Percentiles rank a stretch among this genome's conserved stretches.
Conservation (phyloP, 2,329 filamentous ascomycete species). For the Trichoderma gracile region DNA sequence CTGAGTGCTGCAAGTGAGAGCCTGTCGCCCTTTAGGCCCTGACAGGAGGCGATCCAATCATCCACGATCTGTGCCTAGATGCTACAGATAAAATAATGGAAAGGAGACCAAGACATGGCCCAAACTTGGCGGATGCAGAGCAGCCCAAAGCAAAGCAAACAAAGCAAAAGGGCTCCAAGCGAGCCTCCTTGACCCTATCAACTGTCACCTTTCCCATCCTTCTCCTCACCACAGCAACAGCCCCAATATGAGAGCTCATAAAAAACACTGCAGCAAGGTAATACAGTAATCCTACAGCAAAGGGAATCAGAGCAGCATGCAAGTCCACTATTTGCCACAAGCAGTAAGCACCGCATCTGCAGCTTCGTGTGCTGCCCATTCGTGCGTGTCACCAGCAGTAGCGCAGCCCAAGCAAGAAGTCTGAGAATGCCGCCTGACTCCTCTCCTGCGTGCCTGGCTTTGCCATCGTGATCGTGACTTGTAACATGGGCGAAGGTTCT, state of each 20-base stretch:
- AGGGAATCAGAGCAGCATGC: neutral
- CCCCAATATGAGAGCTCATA: slow-evolving; percentile 13
- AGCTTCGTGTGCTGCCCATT: slow-evolving; percentile 7
- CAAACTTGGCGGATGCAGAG: slow-evolving; percentile 17
- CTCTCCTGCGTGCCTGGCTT: neutral
- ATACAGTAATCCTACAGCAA: neutral
- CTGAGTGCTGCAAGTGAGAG: slow-evolving; percentile 4
- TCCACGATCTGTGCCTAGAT: neutral
- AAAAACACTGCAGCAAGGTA: neutral
- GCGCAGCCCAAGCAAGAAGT: slow-evolving; percentile 11
- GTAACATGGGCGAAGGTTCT: slow-evolving; percentile 17
- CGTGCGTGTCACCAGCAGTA: slow-evolving; percentile 24
- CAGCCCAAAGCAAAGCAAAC: slow-evolving; percentile 1
- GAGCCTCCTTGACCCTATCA: neutral
- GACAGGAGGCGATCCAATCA: slow-evolving; percentile 1
- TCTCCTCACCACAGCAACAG: slow-evolving; percentile 15
- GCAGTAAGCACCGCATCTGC: slow-evolving; percentile 26
- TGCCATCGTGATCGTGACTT: neutral
- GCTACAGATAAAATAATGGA: neutral
- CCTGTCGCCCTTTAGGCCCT: neutral
- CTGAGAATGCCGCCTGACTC: slow-evolving; percentile 19
- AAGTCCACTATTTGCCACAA: slow-evolving; percentile 20
- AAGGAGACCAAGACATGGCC: neutral
- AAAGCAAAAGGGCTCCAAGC: neutral
- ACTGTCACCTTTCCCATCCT: slow-evolving; percentile 1